Evolutionary conservation across 257 asterid genomes (phyloP).

Genomic region (Plantago elongata): DNA sequence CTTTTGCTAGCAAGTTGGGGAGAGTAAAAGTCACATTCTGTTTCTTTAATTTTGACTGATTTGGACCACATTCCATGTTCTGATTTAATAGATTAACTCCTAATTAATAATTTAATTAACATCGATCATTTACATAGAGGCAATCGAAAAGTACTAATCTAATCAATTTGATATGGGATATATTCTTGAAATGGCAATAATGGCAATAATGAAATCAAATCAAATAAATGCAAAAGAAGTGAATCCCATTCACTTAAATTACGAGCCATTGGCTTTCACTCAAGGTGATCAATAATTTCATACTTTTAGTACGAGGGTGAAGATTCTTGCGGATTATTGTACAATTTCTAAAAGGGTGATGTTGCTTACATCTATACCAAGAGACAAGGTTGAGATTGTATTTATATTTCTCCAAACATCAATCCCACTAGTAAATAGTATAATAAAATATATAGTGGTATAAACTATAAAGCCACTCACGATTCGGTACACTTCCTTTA

Average conservation of each 20-base stretch:
- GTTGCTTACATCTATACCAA: no score
- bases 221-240: constrained; percentile 20
- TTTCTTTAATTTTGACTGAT: constrained; percentile 14
- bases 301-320: not conserved
- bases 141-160: constrained; percentile 8
- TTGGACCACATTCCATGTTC: constrained; percentile 35
- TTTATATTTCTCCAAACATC: no score
- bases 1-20: constrained; percentile 21
- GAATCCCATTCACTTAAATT: constrained; percentile 20
- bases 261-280: constrained; percentile 23
- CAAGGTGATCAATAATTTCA: not conserved
- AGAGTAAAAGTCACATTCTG: constrained; percentile 23
- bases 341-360: no score
- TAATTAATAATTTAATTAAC: constrained; percentile 16
- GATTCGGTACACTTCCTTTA: no score
- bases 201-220: constrained; percentile 3
- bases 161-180: constrained; percentile 20
- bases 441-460: no score
- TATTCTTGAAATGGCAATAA: constrained; percentile 28
- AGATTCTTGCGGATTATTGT: no score
- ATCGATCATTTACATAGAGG: constrained; percentile 21
- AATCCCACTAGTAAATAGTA: no score
- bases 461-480: no score
- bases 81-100: constrained; percentile 14
- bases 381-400: no score